phyloP scores from a whole-genome alignment of 352 stramenopile species.

The Globisporangium paddicum region DNA sequence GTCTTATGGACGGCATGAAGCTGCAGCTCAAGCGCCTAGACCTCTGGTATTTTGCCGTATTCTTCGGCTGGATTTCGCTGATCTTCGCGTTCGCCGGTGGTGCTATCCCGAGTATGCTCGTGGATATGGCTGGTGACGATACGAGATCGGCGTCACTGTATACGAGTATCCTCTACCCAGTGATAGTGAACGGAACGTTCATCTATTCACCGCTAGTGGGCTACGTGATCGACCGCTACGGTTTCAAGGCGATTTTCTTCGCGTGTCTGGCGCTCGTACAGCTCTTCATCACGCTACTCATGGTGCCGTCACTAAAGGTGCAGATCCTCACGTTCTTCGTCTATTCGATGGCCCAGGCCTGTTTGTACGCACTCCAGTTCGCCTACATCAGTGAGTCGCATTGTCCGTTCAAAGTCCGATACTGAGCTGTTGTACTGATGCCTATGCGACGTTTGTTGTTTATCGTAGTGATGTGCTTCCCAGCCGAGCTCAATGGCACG shows the following conservation, averaged over 20 bases:
- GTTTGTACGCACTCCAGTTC: conserved; percentile 78
- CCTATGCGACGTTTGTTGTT: not conserved
- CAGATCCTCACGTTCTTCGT: conserved; percentile 69
- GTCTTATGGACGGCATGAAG: conserved; percentile 54
- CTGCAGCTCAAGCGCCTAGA: conserved; percentile 47
- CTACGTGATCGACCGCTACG: conserved; percentile 72
- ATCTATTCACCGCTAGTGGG: conserved; percentile 70
- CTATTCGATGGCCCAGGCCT: conserved; percentile 72
- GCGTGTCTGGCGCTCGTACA: conserved; percentile 60
- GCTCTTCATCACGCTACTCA: conserved; percentile 53
- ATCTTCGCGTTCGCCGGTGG: conserved; percentile 76
- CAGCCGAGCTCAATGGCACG: conserved; percentile 67
- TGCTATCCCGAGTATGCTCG: conserved; percentile 66
- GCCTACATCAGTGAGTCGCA: conserved; percentile 72
- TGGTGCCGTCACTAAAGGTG: conserved; percentile 51
- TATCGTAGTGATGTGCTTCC: conserved; percentile 81
- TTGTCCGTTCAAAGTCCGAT: too few species aligned
- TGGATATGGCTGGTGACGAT: conserved; percentile 30
- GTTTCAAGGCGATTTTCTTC: conserved; percentile 74
- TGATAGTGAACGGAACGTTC: conserved; percentile 80
- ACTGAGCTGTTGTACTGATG: conserved; percentile 2
- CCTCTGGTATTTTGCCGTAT: conserved; percentile 74
- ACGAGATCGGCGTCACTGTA: conserved; percentile 32
- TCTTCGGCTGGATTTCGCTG: conserved; percentile 80
- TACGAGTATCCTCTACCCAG: conserved; percentile 65